Evolutionary conservation across 1,284 basidiomycete genomes (phyloP).

Genomic region (Sphaerobolus stellatus): DNA sequence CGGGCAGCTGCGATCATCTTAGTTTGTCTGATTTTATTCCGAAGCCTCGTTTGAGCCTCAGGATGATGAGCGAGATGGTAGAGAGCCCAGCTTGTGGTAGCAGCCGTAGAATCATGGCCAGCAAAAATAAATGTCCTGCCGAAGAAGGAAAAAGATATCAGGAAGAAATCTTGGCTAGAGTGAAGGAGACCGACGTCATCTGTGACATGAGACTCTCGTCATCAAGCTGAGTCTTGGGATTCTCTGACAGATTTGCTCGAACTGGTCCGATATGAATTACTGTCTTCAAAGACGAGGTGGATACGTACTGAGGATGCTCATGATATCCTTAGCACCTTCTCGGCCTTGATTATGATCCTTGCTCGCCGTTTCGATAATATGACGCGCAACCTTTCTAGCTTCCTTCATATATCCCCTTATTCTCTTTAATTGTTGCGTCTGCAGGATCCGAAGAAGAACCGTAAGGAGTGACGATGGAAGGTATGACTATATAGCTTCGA

Average conservation of each 20-base stretch:
- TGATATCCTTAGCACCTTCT: constrained; percentile 34
- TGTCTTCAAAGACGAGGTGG: not conserved
- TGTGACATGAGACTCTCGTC: constrained; percentile 54
- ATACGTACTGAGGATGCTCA: constrained; percentile 41
- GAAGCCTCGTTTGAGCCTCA: not conserved
- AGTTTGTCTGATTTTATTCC: constrained; percentile 13
- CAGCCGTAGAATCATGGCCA: constrained; percentile 56
- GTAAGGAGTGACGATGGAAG: not conserved
- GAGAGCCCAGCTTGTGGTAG: constrained; percentile 21
- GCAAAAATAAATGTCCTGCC: constrained; percentile 31
- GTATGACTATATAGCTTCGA: not conserved
- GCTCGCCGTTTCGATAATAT: constrained; percentile 41
- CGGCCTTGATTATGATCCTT: constrained; percentile 32
- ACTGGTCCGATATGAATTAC: constrained; percentile 37
- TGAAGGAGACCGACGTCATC: constrained; percentile 35
- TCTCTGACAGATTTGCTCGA: constrained; percentile 50
- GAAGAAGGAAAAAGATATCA: constrained; percentile 20
- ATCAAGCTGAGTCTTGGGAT: constrained; percentile 42
- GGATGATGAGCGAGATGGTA: not conserved
- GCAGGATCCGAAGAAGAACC: not conserved
- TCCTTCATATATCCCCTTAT: not conserved
- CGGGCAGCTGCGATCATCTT: constrained; percentile 42
- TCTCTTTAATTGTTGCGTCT: not conserved
- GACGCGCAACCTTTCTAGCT: constrained; percentile 35
- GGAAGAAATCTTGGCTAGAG: not conserved